Conservation (phyloP, 164 flowering plant species). For the Houttuynia cordata region DNA sequence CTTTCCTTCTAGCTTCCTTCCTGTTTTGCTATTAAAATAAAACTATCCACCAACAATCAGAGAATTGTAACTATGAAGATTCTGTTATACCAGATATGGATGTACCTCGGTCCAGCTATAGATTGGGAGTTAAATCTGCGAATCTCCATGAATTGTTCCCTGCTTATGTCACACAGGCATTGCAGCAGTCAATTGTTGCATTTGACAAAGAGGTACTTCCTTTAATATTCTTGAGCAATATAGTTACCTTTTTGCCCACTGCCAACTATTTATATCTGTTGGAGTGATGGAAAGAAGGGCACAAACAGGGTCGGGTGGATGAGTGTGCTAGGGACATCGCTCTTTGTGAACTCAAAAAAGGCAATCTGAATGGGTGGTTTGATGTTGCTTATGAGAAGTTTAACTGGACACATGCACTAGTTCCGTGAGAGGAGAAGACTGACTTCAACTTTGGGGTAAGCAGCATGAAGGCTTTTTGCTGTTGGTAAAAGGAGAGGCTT, state of each 20-base stretch:
- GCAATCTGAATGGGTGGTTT: no score
- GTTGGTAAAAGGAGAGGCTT: no score
- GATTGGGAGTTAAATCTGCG: conserved; percentile 84
- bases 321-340: no score
- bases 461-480: no score
- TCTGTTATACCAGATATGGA: conserved; percentile 28
- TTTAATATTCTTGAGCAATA: not conserved
- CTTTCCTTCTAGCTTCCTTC: not conserved
- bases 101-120: conserved; percentile 84
- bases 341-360: no score
- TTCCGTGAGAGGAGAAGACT: no score
- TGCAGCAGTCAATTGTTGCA: conserved; percentile 47
- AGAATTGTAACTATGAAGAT: not conserved
- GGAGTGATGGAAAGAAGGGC: no score
- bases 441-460: no score
- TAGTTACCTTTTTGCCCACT: not conserved
- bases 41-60: not conserved
- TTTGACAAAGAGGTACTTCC: conserved; percentile 75
- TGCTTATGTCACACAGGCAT: conserved; percentile 50
- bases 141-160: conserved; percentile 85
- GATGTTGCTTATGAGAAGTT: no score
- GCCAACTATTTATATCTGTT: not conserved
- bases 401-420: no score
- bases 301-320: no score
- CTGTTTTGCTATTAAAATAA: not conserved